Conservation (phyloP, 371 early-diverging fungal genomes). For the Aphelidium insulamus region DNA sequence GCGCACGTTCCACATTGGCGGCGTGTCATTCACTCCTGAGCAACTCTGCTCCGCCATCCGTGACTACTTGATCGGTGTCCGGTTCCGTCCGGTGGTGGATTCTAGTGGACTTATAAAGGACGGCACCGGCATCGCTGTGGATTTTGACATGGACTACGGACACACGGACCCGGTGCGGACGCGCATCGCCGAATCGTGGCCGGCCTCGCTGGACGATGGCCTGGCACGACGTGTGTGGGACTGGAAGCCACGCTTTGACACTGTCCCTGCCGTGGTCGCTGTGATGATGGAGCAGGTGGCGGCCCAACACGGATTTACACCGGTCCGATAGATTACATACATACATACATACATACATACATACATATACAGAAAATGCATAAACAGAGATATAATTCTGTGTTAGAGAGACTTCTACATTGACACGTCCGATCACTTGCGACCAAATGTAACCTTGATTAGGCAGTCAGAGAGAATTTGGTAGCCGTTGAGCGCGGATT, state of each 20-base stretch:
- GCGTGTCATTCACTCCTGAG: conserved; percentile 24
- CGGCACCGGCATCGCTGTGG: too few species aligned
- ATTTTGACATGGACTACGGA: conserved; percentile 25
- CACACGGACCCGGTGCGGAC: too few species aligned
- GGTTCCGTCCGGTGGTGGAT: too few species aligned
- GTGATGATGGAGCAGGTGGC: too few species aligned
- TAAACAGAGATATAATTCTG: not conserved
- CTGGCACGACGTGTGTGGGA: conserved; percentile 26
- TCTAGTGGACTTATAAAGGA: too few species aligned
- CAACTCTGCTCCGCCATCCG: conserved; percentile 21
- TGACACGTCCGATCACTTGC: conserved; percentile 13
- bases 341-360: too few species aligned
- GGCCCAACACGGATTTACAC: too few species aligned
- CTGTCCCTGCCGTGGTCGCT: too few species aligned
- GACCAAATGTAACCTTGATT: conserved; percentile 64
- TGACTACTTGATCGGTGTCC: too few species aligned
- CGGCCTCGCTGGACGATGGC: conserved; percentile 22
- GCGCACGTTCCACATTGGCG: conserved; percentile 32
- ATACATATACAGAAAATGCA: not conserved
- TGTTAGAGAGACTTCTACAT: conserved; percentile 1
- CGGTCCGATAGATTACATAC: too few species aligned
- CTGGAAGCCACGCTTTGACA: conserved; percentile 24
- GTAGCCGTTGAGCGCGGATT: conserved; percentile 49
- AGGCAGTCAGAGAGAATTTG: conserved; percentile 38
- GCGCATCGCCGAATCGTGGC: conserved; percentile 33